Evolutionary conservation across 2,329 filamentous ascomycete species (phyloP), one percentile per base, ranked within the genome.

Genomic region (Coniochaeta sp.): DNA sequence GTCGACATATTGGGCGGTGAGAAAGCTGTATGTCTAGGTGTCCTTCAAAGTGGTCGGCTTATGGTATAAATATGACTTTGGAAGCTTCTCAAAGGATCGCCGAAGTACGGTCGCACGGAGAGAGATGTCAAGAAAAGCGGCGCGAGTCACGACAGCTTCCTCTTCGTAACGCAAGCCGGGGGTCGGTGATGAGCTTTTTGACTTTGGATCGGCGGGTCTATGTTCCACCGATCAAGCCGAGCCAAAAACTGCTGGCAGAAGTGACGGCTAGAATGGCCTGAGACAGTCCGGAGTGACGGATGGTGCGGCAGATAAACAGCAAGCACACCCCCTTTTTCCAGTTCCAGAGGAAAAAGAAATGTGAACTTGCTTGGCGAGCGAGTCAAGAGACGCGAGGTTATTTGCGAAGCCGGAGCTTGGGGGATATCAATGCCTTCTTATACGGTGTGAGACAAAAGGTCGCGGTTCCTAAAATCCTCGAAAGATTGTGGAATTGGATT

Each of bases 1-100:
- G 56, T 30, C 32, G 56, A 52, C 61, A 65, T 64, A 5, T 22
- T 51, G 45, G 45, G 38, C 38, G 13, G 38, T 26, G 13, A 26
- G 38, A 24, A 16, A 24, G 26, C 5, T 24, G 5, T 14, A 13
- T 24, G 10, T 12, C 20, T 24, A 42, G 38, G 20, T 33, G 10
- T 24, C 18, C 20, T 24, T 38, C 2, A 26, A 8, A 22, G 35
- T 26, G 20, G 18, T 22, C 18, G 18, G 20, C 12, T n/a, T n/a
- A n/a, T 14, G 38, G 20, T 13, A 24, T 9, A n/a, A n/a, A n/a
- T n/a, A n/a, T n/a, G n/a, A n/a, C n/a, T n/a, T n/a, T n/a, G n/a
- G n/a, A n/a, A n/a, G n/a, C n/a, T n/a, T n/a, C n/a, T n/a, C n/a
- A n/a, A n/a, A n/a, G n/a, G n/a, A n/a, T n/a, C n/a, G n/a, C n/a